Evolutionary conservation across 202 grass and related monocot species (phyloP).

Genomic region (Cymbopogon flexuosus): DNA sequence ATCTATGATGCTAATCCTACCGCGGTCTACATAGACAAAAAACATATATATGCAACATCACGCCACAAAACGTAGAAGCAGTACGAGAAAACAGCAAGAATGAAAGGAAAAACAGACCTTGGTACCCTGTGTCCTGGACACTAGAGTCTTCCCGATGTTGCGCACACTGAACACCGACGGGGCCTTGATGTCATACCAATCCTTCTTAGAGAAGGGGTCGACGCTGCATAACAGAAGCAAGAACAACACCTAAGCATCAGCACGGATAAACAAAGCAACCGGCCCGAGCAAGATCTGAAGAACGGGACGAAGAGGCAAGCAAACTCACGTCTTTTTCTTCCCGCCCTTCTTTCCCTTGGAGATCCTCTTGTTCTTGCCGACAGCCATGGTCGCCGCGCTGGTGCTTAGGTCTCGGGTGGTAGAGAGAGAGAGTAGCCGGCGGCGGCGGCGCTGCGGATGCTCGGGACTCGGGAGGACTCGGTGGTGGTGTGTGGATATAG

Average conservation of each 20-base stretch:
- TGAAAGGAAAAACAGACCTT: constrained; percentile 35
- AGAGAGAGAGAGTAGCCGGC: too few species aligned
- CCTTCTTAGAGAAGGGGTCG: constrained; percentile 85
- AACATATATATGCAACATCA: too few species aligned
- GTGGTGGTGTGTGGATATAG: too few species aligned
- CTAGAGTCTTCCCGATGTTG: constrained; percentile 79
- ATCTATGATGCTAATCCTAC: too few species aligned
- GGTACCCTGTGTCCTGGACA: constrained; percentile 97
- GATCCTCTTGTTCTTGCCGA: constrained; percentile 96
- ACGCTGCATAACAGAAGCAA: constrained; percentile 37
- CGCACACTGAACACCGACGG: constrained; percentile 57
- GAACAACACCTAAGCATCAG: background rate
- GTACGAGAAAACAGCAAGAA: background rate
- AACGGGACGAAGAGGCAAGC: background rate
- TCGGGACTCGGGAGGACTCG: too few species aligned
- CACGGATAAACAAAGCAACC: background rate
- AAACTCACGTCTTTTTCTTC: constrained; percentile 86
- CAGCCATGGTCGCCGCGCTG: constrained; percentile 32
- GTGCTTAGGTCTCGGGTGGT: too few species aligned
- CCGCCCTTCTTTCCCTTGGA: constrained; percentile 76
- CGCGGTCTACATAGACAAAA: too few species aligned
- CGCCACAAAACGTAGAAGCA: too few species aligned
- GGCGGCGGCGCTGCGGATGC: too few species aligned
- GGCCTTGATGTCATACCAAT: constrained; percentile 97
- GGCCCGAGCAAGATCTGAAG: background rate